Evolutionary conservation across 306 rosid species (phyloP).

Genomic region (Notholithocarpus densiflorus): DNA sequence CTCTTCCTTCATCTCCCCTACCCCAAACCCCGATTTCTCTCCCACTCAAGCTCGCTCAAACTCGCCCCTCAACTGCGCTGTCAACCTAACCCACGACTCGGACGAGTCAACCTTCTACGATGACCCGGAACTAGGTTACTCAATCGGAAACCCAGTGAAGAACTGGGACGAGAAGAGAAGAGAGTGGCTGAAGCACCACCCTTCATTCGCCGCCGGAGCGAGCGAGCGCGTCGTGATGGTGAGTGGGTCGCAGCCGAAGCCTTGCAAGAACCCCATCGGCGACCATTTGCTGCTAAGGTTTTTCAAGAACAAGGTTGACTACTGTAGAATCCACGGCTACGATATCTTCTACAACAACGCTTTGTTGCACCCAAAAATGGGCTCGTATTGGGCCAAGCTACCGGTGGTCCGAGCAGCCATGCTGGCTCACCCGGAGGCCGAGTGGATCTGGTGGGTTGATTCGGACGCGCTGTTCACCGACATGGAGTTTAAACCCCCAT

Average conservation of each 20-base stretch:
- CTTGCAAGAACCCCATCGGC: slow-evolving; percentile 72
- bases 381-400: slow-evolving; percentile 72
- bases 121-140: slow-evolving; percentile 55
- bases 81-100: slow-evolving; percentile 37
- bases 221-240: slow-evolving; percentile 34
- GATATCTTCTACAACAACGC: slow-evolving; percentile 74
- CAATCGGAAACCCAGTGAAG: slow-evolving; percentile 42
- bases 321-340: slow-evolving; percentile 67
- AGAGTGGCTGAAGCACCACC: slow-evolving; percentile 60
- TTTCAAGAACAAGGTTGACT: slow-evolving; percentile 86
- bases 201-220: slow-evolving; percentile 40
- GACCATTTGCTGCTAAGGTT: slow-evolving; percentile 60
- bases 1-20: slow-evolving; percentile 34
- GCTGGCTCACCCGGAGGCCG: slow-evolving; percentile 91
- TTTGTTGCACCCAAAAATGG: slow-evolving; percentile 61
- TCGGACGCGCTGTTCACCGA: slow-evolving; percentile 87
- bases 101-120: slow-evolving; percentile 58
- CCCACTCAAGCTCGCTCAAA: neutral
- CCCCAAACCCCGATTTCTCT: slow-evolving; percentile 17
- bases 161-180: slow-evolving; percentile 72
- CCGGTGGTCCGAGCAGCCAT: slow-evolving; percentile 73
- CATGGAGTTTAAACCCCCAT: slow-evolving; percentile 74
- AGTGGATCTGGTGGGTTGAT: slow-evolving; percentile 99
- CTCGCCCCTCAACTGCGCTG: slow-evolving; percentile 8
- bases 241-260: slow-evolving; percentile 75